Base-by-base conservation (phyloP, 257 asterid genomes). In the Jacaranda copaia region DNA sequence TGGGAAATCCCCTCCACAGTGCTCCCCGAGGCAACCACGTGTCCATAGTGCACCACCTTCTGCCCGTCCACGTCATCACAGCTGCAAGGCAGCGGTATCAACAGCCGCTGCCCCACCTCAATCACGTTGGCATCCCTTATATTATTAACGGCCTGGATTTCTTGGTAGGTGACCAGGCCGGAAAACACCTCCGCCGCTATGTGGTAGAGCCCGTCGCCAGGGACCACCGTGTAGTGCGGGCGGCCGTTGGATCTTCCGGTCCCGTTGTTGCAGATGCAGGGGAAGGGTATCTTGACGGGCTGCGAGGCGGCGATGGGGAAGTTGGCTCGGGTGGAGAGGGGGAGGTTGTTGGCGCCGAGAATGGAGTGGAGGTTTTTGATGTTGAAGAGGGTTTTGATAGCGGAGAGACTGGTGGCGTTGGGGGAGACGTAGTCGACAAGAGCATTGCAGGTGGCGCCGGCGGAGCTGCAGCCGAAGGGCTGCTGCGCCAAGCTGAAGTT, bases 1-100 rank as follows among this genome's bases (percentile, higher is more conserved):
- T 70, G 79, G 0, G 95, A 94, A 25, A 94, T 94, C 59, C 77
- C 93, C 52, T 76, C 89, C 13, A 88, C 80, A 12, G 86, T 65
- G 83, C 88, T 89, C 8, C 87, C 90, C 4, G 46, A 1, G 5
- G 85, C 76, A 85, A 92, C 97, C 84, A 83, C 48, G 56, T 80
- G 84, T 7, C 97, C 98, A 48, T 94, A 94, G 84, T 94, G 98
- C 71, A 94, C 90, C 81, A 89, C 95, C 79, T 10, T 73, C 81
- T 70, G 77, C 0, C 93, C 93, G 5, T 81, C 93, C 40, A 87
- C 89, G 6, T 77, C 83, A 43, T 89, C 97, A 75, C 98, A 94
- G 86, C 98, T 92, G 78, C 98, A 94, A 3, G 98, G 98, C 42
- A 94, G 87, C 15, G 98, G 98, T 48, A 94, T 85, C 88, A 82